Percentiles rank a stretch among this genome's conserved stretches.
Conservation (phyloP, 495 filamentous ascomycete genomes). For the Geopyxis carbonaria region DNA sequence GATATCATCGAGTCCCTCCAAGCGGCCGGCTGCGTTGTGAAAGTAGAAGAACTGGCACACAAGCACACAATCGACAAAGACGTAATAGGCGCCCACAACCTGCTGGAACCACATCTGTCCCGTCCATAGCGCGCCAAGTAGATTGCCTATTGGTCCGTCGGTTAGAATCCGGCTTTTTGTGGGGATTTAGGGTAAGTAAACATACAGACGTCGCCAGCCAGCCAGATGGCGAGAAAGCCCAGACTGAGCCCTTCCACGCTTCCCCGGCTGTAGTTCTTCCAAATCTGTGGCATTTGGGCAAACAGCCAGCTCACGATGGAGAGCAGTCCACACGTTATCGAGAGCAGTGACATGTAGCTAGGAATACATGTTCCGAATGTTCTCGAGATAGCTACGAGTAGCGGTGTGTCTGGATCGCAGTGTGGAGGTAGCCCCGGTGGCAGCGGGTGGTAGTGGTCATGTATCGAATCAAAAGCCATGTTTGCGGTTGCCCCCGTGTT, state of each 20-base stretch:
- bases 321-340: constrained; percentile 43
- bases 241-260: constrained; percentile 53
- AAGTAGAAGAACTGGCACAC: constrained; percentile 53
- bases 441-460: background rate
- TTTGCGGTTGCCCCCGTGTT: background rate
- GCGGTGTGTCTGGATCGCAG: constrained; percentile 44
- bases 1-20: background rate
- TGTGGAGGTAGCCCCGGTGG: constrained; percentile 33
- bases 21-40: background rate
- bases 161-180: constrained; percentile 1
- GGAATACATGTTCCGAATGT: constrained; percentile 51
- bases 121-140: constrained; percentile 48
- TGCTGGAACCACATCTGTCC: constrained; percentile 55
- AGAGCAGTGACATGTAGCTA: constrained; percentile 47
- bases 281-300: constrained; percentile 58
- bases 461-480: too few species aligned
- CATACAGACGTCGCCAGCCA: constrained; percentile 44
- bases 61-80: constrained; percentile 46
- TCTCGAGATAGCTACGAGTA: constrained; percentile 42
- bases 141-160: constrained; percentile 29
- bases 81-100: constrained; percentile 50
- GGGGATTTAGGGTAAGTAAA: background rate
- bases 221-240: constrained; percentile 54
- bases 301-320: constrained; percentile 63
- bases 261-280: constrained; percentile 48